Evolutionary conservation across 164 flowering plant species (phyloP).

Genomic region (Vitis rotundifolia): DNA sequence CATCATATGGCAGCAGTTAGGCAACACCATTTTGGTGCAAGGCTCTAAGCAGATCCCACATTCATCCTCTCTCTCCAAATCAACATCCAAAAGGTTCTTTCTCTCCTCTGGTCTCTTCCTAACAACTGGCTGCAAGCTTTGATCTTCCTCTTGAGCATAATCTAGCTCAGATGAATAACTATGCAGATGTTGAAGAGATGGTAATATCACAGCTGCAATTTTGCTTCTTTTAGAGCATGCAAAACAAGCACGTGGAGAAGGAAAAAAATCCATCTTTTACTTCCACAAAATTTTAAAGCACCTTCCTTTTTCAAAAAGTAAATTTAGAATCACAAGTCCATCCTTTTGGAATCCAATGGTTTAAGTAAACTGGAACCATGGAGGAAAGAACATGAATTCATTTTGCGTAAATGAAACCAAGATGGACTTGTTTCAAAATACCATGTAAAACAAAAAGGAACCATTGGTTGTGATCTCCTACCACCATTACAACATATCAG

Average conservation of each 20-base stretch:
- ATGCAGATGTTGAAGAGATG: conserved; percentile 33
- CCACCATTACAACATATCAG: no score
- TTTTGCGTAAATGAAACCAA: neutral
- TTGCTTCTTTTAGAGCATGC: neutral
- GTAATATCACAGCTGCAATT: conserved; percentile 40
- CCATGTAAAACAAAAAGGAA: neutral
- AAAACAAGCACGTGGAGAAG: neutral
- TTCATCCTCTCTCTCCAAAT: conserved; percentile 66
- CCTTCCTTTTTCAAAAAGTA: no score
- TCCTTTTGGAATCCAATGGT: no score
- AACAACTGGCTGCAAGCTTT: conserved; percentile 3
- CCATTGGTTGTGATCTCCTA: neutral
- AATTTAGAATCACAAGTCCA: no score
- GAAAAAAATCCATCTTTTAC: neutral
- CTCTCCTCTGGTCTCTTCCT: conserved; percentile 14
- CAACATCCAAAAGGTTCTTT: conserved; percentile 19
- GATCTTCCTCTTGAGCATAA: conserved; percentile 11
- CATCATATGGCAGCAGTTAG: conserved; percentile 88
- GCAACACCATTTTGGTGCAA: conserved; percentile 79
- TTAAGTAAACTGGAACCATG: no score
- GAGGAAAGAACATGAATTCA: no score
- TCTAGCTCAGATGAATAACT: conserved; percentile 19
- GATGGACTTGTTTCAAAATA: no score
- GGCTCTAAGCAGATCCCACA: conserved; percentile 88
- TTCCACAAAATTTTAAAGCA: no score